Evolutionary conservation across 106 monocot genomes (phyloP), one percentile per base, ranked within the genome.

Genomic region (Gastrodia elata): DNA sequence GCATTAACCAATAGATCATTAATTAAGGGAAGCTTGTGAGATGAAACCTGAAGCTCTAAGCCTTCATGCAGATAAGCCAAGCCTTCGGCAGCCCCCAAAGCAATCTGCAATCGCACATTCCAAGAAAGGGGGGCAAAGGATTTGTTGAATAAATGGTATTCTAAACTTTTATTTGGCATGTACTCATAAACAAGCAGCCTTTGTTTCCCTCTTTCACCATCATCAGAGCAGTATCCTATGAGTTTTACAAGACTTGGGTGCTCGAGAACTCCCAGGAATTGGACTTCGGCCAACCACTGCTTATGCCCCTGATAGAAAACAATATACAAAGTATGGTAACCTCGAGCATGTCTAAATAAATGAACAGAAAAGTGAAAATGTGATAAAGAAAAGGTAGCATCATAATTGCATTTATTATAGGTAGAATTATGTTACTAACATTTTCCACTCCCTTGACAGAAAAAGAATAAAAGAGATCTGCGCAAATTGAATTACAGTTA

Each of bases 161-260:
- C 82, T 43, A 82, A 73, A 48, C 77, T 77, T 41, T 77, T 82
- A 59, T 82, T 82, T 42, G 77, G 73, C 82, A 82, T 74, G 36
- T 73, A 82, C 27, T 82, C 82, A 77, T 82, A 82, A 1, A 82
- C 77, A 58, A 82, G 30, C 18, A 82, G 40, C 56, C 82, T 77
- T 55, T 77, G 56, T 8, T 58, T 68, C 22, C 68, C 82, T 43
- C 73, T 77, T 56, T 77, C 82, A 56, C 56, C 32, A 44, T 82
- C 82, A 42, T 48, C 77, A 67, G 72, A 65, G 35, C 77, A 81
- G 57, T 81, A 81, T n/a, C 82, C 82, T 34, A 82, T 73, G 33
- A 82, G 82, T 68, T 82, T 82, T 26, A 82, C 82, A 55, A 82
- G 82, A 74, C 77, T 82, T 48, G 77, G 82, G 44, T 82, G 82